Evolutionary conservation across 208 protist species (phyloP), one percentile per base, ranked within the genome.

Genomic region (Leishmania major): DNA sequence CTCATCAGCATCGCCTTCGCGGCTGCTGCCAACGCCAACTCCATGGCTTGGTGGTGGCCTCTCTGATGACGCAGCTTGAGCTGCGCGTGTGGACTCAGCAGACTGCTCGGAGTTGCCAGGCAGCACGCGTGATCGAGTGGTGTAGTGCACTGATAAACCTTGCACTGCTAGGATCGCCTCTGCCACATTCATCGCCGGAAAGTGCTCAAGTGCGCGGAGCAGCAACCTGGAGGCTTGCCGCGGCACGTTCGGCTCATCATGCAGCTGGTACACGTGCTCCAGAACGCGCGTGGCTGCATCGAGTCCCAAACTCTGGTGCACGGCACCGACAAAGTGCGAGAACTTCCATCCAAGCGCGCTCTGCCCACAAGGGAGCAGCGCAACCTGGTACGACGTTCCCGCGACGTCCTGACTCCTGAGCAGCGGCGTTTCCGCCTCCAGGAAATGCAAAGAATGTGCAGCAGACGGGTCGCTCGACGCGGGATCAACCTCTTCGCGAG

Each of bases 271-370:
- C 10, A 91, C 62, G 37, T 85, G 67, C 45, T 91, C 83, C 69
- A 97, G 80, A 8, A 92, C 75, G 17, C 31, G 51, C 31, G 64
- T 59, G 28, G 80, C 82, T 1, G 81, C 86, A 0, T 77, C 75
- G 0, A 28, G 31, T 59, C 92, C 94, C 37, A 91, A 89, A 4
- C 60, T 74, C 47, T 88, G 81, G n/a, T 96, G 89, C 17, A 95
- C 60, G 1, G 92, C 91, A 28, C 93, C 94, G 40, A 97, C 79
- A 80, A 97, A 96, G 67, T 97, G 94, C 1, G 93, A 96, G 69
- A 97, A 91, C 53, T 93, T 91, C 93, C 94, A 97, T 7, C 93
- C 94, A 19, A 97, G 83, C 3, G 91, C 77, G 75, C 90, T 96
- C 79, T 97, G 94, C 7, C 90, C 91, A 43, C 70, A 89, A 10